Evolutionary conservation across 1,139 yeast species (phyloP), one percentile per base, ranked within the genome.

Genomic region (Scheffersomyces lignicola): DNA sequence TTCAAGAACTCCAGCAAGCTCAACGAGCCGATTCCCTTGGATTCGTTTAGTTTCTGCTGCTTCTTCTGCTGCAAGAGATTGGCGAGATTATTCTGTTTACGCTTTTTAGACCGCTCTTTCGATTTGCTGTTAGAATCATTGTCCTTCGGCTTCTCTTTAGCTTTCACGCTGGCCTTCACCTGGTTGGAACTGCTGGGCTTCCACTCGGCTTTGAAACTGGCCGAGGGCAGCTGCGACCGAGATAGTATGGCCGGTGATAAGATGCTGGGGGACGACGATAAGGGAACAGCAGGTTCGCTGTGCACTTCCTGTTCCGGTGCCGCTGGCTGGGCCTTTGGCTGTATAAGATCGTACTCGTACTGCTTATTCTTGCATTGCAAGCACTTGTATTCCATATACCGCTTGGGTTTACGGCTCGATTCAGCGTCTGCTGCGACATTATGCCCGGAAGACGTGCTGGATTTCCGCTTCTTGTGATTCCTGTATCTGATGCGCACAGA

Each of bases 1-100:
- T 38, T 39, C 70, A 74, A 65, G 42, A 77, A 76, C 39, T 73
- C 78, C 62, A 71, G 70, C 20, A 78, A 56, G 45, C 71, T 68
- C 34, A 77, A 52, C 1, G 73, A 51, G 18, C 58, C 51, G 17
- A 54, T 39, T 7, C 47, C 56, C 36, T 56, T 55, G 31, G 52
- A 51, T 25, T 45, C 42, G 12, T 47, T 40, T 14, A 50, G 53
- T 32, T 66, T 62, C 31, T 60, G 64, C 36, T 67, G 61, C 45
- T 65, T 70, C 54, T 73, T 76, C 39, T 61, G 59, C 22, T 59
- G 63, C 25, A 78, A 52, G 45, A 78, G 48, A 34, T 43, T 58
- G 50, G 60, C 59, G 52, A 51, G 65, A 29, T 60, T 61, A 30
- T 49, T 60, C 34, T 59, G 59, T 41, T 63, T 67, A 31, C 62